phyloP scores from a whole-genome alignment of 305 asterid species.

The Fraxinus baroniana region DNA sequence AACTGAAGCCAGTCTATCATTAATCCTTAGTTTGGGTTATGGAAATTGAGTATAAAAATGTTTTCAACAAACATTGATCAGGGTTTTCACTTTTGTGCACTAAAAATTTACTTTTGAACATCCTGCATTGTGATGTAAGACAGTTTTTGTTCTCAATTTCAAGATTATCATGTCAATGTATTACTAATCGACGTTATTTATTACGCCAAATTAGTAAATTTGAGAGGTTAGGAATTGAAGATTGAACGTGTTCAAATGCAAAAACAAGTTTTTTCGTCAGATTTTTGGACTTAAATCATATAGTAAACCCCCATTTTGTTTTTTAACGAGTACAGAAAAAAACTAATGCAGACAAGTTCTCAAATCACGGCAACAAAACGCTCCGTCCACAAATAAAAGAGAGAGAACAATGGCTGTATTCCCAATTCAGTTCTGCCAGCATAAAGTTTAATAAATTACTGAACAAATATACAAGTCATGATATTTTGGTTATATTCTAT shows the following conservation, averaged over 20 bases:
- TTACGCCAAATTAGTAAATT: not conserved
- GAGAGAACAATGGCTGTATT: not conserved
- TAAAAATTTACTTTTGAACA: not conserved
- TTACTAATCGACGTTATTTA: not conserved
- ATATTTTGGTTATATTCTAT: slow-evolving; percentile 12
- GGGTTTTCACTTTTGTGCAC: not conserved
- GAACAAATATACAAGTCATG: slow-evolving; percentile 12
- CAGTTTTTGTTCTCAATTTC: not conserved
- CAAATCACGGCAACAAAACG: not conserved
- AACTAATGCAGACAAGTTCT: not conserved
- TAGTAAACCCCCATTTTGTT: too few species aligned
- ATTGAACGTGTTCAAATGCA: too few species aligned
- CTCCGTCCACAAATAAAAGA: not conserved
- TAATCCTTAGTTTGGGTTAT: not conserved
- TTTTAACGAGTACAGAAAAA: too few species aligned
- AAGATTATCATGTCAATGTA: not conserved
- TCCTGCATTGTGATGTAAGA: not conserved
- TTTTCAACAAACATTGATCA: not conserved
- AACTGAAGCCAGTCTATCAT: slow-evolving; percentile 1
- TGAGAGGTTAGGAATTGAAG: not conserved
- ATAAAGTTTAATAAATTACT: not conserved
- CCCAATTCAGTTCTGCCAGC: not conserved
- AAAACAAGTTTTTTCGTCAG: too few species aligned
- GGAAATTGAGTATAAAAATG: not conserved
- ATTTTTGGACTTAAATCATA: too few species aligned